Evolutionary conservation across 441 rosid species (phyloP).

Genomic region (Pelargonium myrrhifolium): DNA sequence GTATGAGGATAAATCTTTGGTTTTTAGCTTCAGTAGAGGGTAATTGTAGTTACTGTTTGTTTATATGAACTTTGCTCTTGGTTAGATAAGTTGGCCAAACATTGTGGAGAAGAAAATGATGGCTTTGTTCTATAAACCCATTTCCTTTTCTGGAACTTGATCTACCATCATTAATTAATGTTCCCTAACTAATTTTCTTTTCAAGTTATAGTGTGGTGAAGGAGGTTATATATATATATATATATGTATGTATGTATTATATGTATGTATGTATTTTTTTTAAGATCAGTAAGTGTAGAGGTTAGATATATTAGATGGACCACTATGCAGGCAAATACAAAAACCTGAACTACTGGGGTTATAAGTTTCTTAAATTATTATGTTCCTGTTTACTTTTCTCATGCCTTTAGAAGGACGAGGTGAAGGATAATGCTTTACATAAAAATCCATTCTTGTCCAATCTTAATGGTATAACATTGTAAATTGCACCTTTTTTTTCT

Average conservation of each 20-base stretch:
- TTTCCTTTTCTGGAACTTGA: slow-evolving; percentile 12
- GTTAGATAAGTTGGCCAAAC: slow-evolving; percentile 17
- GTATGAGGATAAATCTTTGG: slow-evolving; percentile 11
- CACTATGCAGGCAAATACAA: neutral
- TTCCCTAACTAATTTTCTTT: neutral
- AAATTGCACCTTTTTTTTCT: neutral
- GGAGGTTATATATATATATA: too few relatives aligned
- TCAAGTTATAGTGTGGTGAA: neutral
- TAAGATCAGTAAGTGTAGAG: too few relatives aligned
- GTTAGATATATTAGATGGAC: neutral
- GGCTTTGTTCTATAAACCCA: slow-evolving; percentile 9
- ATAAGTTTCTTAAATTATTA: neutral
- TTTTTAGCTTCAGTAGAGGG: slow-evolving; percentile 9
- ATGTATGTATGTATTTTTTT: too few relatives aligned
- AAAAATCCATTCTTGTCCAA: neutral
- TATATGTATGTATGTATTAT: too few relatives aligned
- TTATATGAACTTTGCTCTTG: slow-evolving; percentile 13
- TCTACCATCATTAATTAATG: slow-evolving; percentile 1
- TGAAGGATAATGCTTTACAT: neutral
- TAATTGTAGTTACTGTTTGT: slow-evolving; percentile 8
- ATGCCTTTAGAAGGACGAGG: neutral
- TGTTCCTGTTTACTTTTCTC: neutral
- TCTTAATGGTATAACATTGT: neutral
- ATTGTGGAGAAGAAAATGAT: slow-evolving; percentile 15
- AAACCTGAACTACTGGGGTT: too few relatives aligned